These are phyloP conservation scores for Moniliella sp. DNA, from an alignment of 1,284 basidiomycete genomes.

Conservation along the genomic window DNA sequence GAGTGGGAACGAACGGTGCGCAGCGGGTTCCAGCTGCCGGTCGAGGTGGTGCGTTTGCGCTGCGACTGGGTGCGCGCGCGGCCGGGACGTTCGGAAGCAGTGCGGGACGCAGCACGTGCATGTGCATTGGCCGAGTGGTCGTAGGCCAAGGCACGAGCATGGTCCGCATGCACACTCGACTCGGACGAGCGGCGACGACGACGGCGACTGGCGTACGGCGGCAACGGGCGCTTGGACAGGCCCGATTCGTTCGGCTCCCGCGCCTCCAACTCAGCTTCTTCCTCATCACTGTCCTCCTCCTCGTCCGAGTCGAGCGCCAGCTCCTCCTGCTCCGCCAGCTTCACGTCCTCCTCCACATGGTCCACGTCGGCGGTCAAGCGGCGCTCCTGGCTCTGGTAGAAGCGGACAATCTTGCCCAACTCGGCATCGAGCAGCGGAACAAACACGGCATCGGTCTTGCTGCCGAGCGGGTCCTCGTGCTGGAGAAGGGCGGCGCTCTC, in stretches of 20 bases:
- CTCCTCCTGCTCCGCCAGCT: constrained; percentile 15
- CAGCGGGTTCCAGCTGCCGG: not conserved
- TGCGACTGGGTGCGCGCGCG: not conserved
- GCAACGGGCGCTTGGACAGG: not conserved
- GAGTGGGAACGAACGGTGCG: not conserved
- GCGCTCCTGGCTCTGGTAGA: constrained; percentile 46
- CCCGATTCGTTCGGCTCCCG: constrained; percentile 1
- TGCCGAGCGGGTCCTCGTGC: constrained; percentile 3
- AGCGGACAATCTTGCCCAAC: constrained; percentile 55
- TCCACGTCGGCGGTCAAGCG: constrained; percentile 36
- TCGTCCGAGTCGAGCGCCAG: constrained; percentile 47
- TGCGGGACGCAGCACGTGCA: not conserved
- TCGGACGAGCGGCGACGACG: constrained; percentile 17
- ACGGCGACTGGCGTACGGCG: not conserved
- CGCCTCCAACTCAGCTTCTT: constrained; percentile 39
- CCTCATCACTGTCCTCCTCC: constrained; percentile 39
- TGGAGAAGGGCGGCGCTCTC: constrained; percentile 17
- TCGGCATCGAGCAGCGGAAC: constrained; percentile 53
- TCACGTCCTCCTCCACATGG: constrained; percentile 13
- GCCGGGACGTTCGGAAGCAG: constrained; percentile 1
- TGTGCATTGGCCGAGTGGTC: constrained; percentile 2
- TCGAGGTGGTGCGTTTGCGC: not conserved
- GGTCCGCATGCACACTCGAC: constrained; percentile 13
- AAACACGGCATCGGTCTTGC: constrained; percentile 22
- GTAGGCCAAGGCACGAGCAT: constrained; percentile 9